Evolutionary conservation across 164 flowering plant species (phyloP).

Genomic region (Nelumbo lutea): DNA sequence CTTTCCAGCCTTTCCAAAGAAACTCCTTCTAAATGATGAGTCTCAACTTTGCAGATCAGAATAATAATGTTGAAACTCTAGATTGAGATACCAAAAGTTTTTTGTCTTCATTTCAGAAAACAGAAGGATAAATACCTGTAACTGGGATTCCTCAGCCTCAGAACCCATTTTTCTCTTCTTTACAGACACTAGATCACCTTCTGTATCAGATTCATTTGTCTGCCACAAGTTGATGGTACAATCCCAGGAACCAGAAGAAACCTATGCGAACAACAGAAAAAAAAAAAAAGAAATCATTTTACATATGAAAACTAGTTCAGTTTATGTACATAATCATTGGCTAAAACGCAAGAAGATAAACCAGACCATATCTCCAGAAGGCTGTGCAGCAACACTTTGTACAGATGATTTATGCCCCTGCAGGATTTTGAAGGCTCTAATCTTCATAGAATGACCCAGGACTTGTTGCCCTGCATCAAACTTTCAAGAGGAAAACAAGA

Average conservation of each 20-base stretch:
- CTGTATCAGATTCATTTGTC: constrained; percentile 42
- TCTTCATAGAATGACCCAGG: constrained; percentile 27
- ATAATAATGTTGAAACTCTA: too few relatives aligned
- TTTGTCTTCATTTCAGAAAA: neutral
- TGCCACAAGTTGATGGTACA: constrained; percentile 75
- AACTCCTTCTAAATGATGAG: too few relatives aligned
- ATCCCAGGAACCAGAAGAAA: constrained; percentile 98
- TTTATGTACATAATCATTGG: neutral
- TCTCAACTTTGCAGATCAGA: too few relatives aligned
- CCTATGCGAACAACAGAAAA: constrained; percentile 28
- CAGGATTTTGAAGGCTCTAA: constrained; percentile 59
- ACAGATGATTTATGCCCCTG: constrained; percentile 70
- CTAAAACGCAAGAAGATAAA: neutral
- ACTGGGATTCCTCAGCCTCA: constrained; percentile 44
- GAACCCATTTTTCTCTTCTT: constrained; percentile 71
- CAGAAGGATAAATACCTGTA: constrained; percentile 49
- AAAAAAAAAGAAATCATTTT: neutral
- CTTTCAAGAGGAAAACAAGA: constrained; percentile 25
- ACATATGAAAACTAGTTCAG: neutral
- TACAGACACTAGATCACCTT: constrained; percentile 45
- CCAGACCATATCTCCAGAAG: constrained; percentile 70
- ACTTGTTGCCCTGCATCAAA: constrained; percentile 37
- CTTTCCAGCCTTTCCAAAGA: too few relatives aligned
- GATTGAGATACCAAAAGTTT: neutral
- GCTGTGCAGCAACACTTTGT: constrained; percentile 64